Evolutionary conservation across 495 filamentous ascomycete species (phyloP).

Genomic region (Saxophila tyrrhenica): DNA sequence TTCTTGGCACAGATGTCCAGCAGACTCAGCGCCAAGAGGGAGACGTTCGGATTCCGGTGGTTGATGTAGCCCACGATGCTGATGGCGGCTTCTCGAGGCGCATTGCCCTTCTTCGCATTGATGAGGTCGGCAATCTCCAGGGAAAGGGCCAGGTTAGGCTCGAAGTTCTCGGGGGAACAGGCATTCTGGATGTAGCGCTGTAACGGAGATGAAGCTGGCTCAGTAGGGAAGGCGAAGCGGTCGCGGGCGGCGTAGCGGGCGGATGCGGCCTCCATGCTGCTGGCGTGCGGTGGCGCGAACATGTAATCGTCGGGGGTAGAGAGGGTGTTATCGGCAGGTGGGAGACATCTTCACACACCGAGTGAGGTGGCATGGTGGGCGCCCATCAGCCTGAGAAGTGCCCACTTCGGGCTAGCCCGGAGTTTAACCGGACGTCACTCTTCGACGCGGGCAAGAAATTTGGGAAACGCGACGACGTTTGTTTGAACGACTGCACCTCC

Average conservation of each 20-base stretch:
- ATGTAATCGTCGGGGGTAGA: too few relatives aligned
- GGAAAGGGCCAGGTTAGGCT: conserved; percentile 90
- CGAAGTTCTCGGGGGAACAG: conserved; percentile 91
- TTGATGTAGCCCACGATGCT: conserved; percentile 93
- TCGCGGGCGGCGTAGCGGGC: conserved; percentile 91
- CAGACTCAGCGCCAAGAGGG: conserved; percentile 72
- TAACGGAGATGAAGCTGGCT: conserved; percentile 68
- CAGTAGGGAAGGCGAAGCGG: conserved; percentile 76
- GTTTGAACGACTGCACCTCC: not conserved
- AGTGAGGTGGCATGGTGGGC: too few relatives aligned
- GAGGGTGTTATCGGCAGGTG: not conserved
- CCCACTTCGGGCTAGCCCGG: not conserved
- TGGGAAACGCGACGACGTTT: not conserved
- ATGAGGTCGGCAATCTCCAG: conserved; percentile 94
- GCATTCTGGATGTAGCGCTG: conserved; percentile 93
- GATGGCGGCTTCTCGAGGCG: conserved; percentile 90
- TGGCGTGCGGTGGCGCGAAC: not conserved
- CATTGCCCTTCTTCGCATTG: conserved; percentile 94
- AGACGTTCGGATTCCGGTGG: conserved; percentile 89
- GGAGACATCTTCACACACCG: not conserved
- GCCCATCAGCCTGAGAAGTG: too few relatives aligned
- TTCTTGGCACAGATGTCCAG: conserved; percentile 99
- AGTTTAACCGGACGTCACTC: not conserved
- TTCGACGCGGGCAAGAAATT: not conserved
- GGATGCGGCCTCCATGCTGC: conserved; percentile 76